A percentile compares a stretch with the other conserved stretches of the same genome.
Conservation (phyloP, 1,284 basidiomycete species). For the Testicularia cyperi region DNA sequence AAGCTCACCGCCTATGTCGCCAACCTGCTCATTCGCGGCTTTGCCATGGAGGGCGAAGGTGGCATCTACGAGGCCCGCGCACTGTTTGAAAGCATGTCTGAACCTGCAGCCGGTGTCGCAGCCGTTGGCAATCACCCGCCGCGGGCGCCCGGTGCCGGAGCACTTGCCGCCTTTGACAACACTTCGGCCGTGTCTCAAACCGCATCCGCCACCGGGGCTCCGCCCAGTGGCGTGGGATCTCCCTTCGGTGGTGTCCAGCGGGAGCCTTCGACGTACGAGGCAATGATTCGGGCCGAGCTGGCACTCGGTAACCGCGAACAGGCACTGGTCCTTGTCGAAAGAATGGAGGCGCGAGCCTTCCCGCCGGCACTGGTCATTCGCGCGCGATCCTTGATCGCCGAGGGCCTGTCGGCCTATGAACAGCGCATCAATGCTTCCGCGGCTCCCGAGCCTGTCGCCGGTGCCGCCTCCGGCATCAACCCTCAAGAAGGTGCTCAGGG, state of each 20-base stretch:
- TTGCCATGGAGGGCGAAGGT: constrained; percentile 73
- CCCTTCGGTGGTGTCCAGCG: constrained; percentile 74
- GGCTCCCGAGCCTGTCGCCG: no score
- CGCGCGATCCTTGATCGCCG: constrained; percentile 41
- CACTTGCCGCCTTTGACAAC: constrained; percentile 25
- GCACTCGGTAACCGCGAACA: constrained; percentile 72
- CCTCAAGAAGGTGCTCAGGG: neutral
- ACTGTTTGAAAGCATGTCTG: constrained; percentile 82
- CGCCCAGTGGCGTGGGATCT: neutral
- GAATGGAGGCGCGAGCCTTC: constrained; percentile 71
- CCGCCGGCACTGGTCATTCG: constrained; percentile 59
- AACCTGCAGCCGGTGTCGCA: constrained; percentile 81
- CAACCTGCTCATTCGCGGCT: constrained; percentile 79
- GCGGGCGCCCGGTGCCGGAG: constrained; percentile 61
- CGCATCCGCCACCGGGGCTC: neutral
- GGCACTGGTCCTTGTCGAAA: constrained; percentile 72
- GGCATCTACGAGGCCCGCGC: constrained; percentile 56
- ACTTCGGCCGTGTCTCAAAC: neutral
- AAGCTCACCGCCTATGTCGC: constrained; percentile 94
- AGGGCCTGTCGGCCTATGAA: neutral
- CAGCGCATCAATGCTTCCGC: neutral
- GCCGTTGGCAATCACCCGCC: constrained; percentile 82
- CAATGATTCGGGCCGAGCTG: constrained; percentile 91
- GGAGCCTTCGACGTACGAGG: constrained; percentile 85
- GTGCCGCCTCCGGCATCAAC: neutral